A percentile compares a stretch with the other conserved stretches of the same genome.
Conservation (phyloP, 495 filamentous ascomycete genomes). For the Penicillium pancosmium region DNA sequence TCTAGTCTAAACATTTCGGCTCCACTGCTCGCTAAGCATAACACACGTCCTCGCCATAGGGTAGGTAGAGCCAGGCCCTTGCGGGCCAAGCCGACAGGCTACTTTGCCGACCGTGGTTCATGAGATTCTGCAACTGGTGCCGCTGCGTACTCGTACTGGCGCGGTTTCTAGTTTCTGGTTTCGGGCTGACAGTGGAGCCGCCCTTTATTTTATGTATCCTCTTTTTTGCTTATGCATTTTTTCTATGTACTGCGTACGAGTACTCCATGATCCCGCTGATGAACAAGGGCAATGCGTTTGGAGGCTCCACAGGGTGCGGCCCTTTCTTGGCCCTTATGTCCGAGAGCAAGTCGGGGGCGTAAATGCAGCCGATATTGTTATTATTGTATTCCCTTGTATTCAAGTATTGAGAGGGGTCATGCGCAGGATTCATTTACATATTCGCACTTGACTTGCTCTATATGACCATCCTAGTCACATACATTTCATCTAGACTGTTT, state of each 20-base stretch:
- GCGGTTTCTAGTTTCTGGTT: conserved; percentile 10
- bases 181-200: background rate
- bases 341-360: conserved; percentile 8
- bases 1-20: conserved; percentile 8
- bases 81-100: conserved; percentile 31
- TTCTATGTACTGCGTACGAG: background rate
- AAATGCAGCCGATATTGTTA: conserved; percentile 7
- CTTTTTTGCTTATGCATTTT: background rate
- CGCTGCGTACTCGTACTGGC: conserved; percentile 1
- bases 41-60: conserved; percentile 8
- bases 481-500: background rate
- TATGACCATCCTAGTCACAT: background rate
- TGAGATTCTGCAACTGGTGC: conserved; percentile 15
- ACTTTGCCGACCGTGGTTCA: conserved; percentile 30
- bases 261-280: background rate
- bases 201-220: background rate
- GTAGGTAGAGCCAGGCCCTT: conserved; percentile 17
- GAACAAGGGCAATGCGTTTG: conserved; percentile 8
- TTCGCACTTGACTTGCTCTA: background rate
- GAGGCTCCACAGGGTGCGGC: conserved; percentile 12
- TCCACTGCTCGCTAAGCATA: conserved; percentile 37
- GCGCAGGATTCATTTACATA: too few species aligned
- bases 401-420: background rate
- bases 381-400: conserved; percentile 1
- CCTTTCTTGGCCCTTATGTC: conserved; percentile 9